Base-by-base conservation (phyloP, 257 asterid species). In the Verbascum thapsus region DNA sequence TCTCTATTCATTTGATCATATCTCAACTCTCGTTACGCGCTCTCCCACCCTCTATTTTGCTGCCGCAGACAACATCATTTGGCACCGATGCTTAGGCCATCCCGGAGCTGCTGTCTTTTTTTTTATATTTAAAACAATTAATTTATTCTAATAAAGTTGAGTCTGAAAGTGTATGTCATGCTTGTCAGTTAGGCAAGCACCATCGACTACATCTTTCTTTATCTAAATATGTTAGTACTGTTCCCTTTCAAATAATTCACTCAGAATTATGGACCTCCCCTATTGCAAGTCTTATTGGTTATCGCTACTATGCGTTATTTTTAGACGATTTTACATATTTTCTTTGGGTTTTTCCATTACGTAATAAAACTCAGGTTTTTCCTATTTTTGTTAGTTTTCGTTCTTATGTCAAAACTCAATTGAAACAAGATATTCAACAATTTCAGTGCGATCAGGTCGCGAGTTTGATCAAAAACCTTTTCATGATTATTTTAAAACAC, bases 141-240 rank as follows among this genome's bases (percentile, higher is more conserved):
- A 26, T 26, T 26, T 26, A 2, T 26, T 26, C 3, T 26, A 26
- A 26, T 26, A 26, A 26, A 5, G 5, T 1, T 26, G 2, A 1
- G 2, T 26, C 32, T 26, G 5, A 26, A 26, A 2, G 5, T 26
- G 2, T 52, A 3, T 52, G 58, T 22, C 39, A 52, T 5, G 11
- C 58, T 11, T 52, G 58, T 52, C 32, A 19, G 26, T 13, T 52
- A 6, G 58, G 58, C 10, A 52, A 52, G 26, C 58, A 52, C 0
- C 3, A 5, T 1, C 12, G 32, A 0, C 2, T 52, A 0, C 58
- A 38, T 7, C 23, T 26, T 10, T 2, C 1, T 52, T 20, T 3
- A 1, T 52, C 39, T 10, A 23, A 12, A 20, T 20, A 3, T 10
- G 5, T 6, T 22, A 7, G n/a, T n/a, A n/a, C 39, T 0, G 6